These are phyloP conservation scores for Fusarium veterinarium DNA, from an alignment of 2,329 filamentous ascomycete species.

Conservation along the genomic window DNA sequence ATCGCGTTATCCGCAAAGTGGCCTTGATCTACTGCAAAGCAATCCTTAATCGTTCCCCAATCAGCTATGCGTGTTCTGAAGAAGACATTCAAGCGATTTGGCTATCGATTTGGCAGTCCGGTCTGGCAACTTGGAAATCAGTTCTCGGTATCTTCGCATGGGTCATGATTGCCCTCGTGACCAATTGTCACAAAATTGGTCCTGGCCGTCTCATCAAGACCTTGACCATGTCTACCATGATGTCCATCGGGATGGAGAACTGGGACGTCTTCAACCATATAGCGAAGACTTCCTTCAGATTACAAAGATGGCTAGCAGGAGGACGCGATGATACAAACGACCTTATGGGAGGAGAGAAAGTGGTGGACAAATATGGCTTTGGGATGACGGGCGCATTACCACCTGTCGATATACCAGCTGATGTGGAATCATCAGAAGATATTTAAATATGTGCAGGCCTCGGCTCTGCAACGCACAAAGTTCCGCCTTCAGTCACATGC, in stretches of 20 bases:
- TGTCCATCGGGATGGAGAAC: slow-evolving; percentile 60
- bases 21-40: slow-evolving; percentile 62
- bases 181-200: slow-evolving; percentile 53
- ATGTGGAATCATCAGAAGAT: slow-evolving; percentile 17
- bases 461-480: neutral
- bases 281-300: slow-evolving; percentile 50
- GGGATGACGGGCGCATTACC: slow-evolving; percentile 37
- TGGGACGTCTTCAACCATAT: slow-evolving; percentile 58
- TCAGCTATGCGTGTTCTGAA: slow-evolving; percentile 54
- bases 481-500: slow-evolving; percentile 2
- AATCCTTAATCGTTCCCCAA: slow-evolving; percentile 56
- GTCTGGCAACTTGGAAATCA: slow-evolving; percentile 58
- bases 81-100: slow-evolving; percentile 58
- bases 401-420: slow-evolving; percentile 24
- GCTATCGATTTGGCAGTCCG: slow-evolving; percentile 60
- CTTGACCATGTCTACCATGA: slow-evolving; percentile 55
- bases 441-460: neutral
- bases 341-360: slow-evolving; percentile 41
- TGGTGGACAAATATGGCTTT: slow-evolving; percentile 44
- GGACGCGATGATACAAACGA: slow-evolving; percentile 34
- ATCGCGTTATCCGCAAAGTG: slow-evolving; percentile 58
- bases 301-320: slow-evolving; percentile 58
- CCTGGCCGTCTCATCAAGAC: slow-evolving; percentile 60
- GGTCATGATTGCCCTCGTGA: slow-evolving; percentile 57
- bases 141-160: slow-evolving; percentile 62